Base-by-base conservation (phyloP, 352 stramenopile genomes). In the Globisporangium spinosum region DNA sequence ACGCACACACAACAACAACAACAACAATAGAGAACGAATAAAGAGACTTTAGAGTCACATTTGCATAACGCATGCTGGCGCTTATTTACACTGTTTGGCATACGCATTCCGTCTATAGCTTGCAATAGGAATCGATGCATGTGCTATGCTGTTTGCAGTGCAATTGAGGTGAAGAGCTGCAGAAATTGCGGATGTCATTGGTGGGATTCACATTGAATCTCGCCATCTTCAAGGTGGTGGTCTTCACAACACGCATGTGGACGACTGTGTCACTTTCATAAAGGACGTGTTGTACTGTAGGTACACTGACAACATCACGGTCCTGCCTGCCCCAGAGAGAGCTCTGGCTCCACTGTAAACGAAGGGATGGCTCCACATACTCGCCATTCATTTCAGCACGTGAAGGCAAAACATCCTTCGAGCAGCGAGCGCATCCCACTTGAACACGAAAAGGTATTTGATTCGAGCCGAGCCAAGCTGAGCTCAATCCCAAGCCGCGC, bases 381-480 rank as follows among this genome's bases (percentile, higher is more conserved):
- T 58, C 53, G 12, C 51, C 53, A 58, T 58, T 25, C 53, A 35
- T 58, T 58, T 58, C 53, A 58, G 23, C 53, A 34, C 53, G 53
- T 23, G 49, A 56, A 56, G 49, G 12, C n/a, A 38, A 38, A 38
- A 38, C 32, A 12, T 6, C n/a, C 49, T 56, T 56, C 49, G 2
- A 45, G 38, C 3, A 45, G 38, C 3, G 3, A 45, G 38, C 12
- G 3, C 38, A 20, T 56, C n/a, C n/a, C n/a, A 32, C 22, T 56
- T 32, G 49, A 32, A 45, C 12, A 45, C 35, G 35, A 43, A 43
- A 45, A 20, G 12, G 12, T 1, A 10, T 15, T 43, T 5, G 35
- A 43, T 13, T 15, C 38, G 38, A 45, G 13, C 13, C 12, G 38
- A 45, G 35, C 35, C 35, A 15, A 43, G 35, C 35, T 43, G 35